phyloP scores from a whole-genome alignment of 2,329 filamentous ascomycete species.

The Thyridium curvatum region DNA sequence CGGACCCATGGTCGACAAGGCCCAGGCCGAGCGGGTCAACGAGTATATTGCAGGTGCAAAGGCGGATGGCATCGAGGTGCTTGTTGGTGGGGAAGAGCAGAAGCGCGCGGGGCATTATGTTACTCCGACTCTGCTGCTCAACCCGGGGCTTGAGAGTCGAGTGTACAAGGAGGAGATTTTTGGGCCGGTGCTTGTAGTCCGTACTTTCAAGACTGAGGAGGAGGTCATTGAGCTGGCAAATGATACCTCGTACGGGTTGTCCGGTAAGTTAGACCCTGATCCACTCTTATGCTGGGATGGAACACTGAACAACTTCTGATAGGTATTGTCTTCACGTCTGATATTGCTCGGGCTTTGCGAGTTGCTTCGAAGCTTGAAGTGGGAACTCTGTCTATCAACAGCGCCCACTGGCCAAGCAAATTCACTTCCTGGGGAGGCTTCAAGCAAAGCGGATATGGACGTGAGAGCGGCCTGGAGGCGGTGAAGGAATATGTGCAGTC shows the following conservation, averaged over 20 bases:
- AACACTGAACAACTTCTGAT: no score
- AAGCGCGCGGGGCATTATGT: slow-evolving; percentile 9
- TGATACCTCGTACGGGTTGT: slow-evolving; percentile 49
- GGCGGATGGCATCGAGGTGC: slow-evolving; percentile 46
- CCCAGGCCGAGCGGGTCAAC: slow-evolving; percentile 56
- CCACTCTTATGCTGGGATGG: no score
- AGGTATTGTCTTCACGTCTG: no score
- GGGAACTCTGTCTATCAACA: no score
- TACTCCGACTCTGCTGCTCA: slow-evolving; percentile 10
- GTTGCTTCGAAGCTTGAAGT: no score
- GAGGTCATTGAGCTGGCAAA: slow-evolving; percentile 44
- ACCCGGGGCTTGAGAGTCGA: slow-evolving; percentile 7
- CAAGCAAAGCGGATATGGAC: slow-evolving; percentile 9
- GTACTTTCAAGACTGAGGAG: slow-evolving; percentile 42
- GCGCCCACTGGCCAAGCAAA: slow-evolving; percentile 1
- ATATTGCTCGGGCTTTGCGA: no score
- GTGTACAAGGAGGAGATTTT: slow-evolving; percentile 49
- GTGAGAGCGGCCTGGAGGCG: slow-evolving; percentile 5
- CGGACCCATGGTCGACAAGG: slow-evolving; percentile 57
- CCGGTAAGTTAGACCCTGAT: slow-evolving; percentile 12
- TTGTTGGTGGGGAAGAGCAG: slow-evolving; percentile 39
- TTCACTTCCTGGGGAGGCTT: slow-evolving; percentile 6
- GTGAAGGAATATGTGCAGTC: slow-evolving; percentile 7
- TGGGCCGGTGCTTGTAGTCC: slow-evolving; percentile 49
- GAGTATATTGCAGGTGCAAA: slow-evolving; percentile 56